Percentiles rank a stretch among this genome's conserved stretches.
These are phyloP conservation scores for Fusarium tricinctum DNA, from an alignment of 2,329 filamentous ascomycete species.

Conservation along the genomic window DNA sequence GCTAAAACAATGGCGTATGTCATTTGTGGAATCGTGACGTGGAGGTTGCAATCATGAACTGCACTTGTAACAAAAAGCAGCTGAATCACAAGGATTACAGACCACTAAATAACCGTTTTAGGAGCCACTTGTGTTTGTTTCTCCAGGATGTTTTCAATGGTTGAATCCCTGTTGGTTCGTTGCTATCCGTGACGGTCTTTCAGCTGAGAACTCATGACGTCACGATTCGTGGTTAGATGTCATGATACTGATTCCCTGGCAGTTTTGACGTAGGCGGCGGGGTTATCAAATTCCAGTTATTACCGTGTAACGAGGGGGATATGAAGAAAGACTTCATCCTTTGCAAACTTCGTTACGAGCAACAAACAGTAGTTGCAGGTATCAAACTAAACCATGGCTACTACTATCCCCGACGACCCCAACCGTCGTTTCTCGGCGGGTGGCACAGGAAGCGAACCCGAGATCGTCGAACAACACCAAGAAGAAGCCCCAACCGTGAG, in stretches of 20 bases:
- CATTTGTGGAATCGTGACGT: slow-evolving; percentile 38
- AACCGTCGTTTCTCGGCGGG: slow-evolving; percentile 37
- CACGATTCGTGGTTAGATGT: slow-evolving; percentile 18
- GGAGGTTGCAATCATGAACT: background rate
- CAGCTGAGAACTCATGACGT: slow-evolving; percentile 35
- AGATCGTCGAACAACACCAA: slow-evolving; percentile 48
- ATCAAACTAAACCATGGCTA: slow-evolving; percentile 27
- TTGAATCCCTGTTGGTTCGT: slow-evolving; percentile 13
- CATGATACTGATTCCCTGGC: slow-evolving; percentile 29
- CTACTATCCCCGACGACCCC: slow-evolving; percentile 20
- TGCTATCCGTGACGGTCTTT: slow-evolving; percentile 9
- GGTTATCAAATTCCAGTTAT: slow-evolving; percentile 31
- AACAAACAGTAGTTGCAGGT: background rate
- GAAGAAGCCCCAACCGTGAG: slow-evolving; percentile 54
- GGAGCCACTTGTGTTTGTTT: slow-evolving; percentile 5
- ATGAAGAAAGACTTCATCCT: background rate
- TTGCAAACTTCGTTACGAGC: background rate
- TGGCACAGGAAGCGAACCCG: slow-evolving; percentile 47
- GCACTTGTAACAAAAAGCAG: background rate
- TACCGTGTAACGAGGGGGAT: slow-evolving; percentile 2
- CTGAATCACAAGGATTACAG: slow-evolving; percentile 7
- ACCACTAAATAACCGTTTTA: background rate
- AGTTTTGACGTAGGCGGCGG: slow-evolving; percentile 44
- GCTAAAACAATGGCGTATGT: slow-evolving; percentile 1
- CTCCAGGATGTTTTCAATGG: background rate